A percentile compares a stretch with the other conserved stretches of the same genome.
These are phyloP conservation scores for Candida orba DNA, from an alignment of 805 yeast species.

Conservation along the genomic window DNA sequence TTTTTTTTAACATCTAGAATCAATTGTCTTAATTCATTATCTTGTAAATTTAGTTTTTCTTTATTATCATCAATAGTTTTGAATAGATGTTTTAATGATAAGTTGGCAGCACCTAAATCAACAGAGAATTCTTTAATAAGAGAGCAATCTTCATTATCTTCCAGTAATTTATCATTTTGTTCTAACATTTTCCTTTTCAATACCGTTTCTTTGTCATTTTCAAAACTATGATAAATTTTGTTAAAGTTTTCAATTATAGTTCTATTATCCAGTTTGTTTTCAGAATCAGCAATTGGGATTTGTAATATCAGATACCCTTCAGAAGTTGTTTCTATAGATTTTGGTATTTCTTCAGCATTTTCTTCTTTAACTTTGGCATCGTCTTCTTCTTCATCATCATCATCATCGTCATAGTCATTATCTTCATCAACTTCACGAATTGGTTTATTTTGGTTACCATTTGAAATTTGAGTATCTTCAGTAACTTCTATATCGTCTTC, in stretches of 20 bases:
- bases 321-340: slow-evolving; percentile 12
- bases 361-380: slow-evolving; percentile 7
- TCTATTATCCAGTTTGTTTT: slow-evolving; percentile 26
- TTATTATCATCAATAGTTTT: slow-evolving; percentile 73
- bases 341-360: not conserved
- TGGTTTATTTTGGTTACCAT: not conserved
- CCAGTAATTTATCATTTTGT: slow-evolving; percentile 66
- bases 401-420: slow-evolving; percentile 24
- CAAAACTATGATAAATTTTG: slow-evolving; percentile 69
- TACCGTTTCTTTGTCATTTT: slow-evolving; percentile 67
- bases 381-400: slow-evolving; percentile 21
- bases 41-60: slow-evolving; percentile 67
- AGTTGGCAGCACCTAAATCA: slow-evolving; percentile 64
- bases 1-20: slow-evolving; percentile 91
- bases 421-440: slow-evolving; percentile 34
- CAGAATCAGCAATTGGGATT: slow-evolving; percentile 29
- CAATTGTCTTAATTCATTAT: slow-evolving; percentile 73
- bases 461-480: not conserved
- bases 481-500: slow-evolving; percentile 2
- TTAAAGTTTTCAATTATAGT: slow-evolving; percentile 52
- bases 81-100: slow-evolving; percentile 73
- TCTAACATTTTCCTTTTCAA: slow-evolving; percentile 71
- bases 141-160: slow-evolving; percentile 13
- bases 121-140: slow-evolving; percentile 27
- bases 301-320: slow-evolving; percentile 23